Percentiles rank a stretch among this genome's conserved stretches.
These are phyloP conservation scores for Leptosphaerulina australis DNA, from an alignment of 2,329 filamentous ascomycete species.

Conservation along the genomic window DNA sequence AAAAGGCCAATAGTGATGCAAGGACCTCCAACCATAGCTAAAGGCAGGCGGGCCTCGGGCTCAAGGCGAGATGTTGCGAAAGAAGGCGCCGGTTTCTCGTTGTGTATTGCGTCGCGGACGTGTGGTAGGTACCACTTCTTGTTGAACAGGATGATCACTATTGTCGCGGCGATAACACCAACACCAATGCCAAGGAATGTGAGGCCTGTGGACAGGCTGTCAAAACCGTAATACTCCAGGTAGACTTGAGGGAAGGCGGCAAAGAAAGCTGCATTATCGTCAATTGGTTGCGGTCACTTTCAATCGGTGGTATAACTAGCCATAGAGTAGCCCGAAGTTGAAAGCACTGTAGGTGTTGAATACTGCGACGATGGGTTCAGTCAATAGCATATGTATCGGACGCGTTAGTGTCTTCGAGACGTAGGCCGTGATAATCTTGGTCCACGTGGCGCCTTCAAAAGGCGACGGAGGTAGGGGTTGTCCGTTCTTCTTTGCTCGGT, in stretches of 20 bases:
- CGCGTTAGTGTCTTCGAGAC: constrained; percentile 51
- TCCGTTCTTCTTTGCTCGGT: constrained; percentile 33
- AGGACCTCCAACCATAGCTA: constrained; percentile 45
- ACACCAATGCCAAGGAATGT: constrained; percentile 14
- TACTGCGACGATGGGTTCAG: constrained; percentile 33
- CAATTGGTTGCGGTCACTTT: background rate
- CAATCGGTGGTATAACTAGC: background rate
- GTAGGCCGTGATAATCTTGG: constrained; percentile 9
- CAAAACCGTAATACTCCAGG: constrained; percentile 20
- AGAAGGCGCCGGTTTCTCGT: constrained; percentile 3
- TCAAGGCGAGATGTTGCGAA: constrained; percentile 19
- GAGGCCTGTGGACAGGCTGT: constrained; percentile 9
- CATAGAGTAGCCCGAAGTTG: constrained; percentile 33
- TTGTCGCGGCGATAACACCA: constrained; percentile 8
- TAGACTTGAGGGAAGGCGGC: constrained; percentile 34
- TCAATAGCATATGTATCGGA: constrained; percentile 53
- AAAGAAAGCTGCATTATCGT: constrained; percentile 23
- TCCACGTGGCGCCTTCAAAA: constrained; percentile 12
- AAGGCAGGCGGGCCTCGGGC: constrained; percentile 44
- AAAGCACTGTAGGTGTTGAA: constrained; percentile 32
- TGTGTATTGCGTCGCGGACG: constrained; percentile 2
- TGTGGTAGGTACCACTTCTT: constrained; percentile 9
- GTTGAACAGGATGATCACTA: constrained; percentile 6
- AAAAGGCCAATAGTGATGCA: constrained; percentile 45
- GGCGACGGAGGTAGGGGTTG: constrained; percentile 10